phyloP scores from a whole-genome alignment of 2,329 filamentous ascomycete genomes.

The Chalaropsis ovoidea region DNA sequence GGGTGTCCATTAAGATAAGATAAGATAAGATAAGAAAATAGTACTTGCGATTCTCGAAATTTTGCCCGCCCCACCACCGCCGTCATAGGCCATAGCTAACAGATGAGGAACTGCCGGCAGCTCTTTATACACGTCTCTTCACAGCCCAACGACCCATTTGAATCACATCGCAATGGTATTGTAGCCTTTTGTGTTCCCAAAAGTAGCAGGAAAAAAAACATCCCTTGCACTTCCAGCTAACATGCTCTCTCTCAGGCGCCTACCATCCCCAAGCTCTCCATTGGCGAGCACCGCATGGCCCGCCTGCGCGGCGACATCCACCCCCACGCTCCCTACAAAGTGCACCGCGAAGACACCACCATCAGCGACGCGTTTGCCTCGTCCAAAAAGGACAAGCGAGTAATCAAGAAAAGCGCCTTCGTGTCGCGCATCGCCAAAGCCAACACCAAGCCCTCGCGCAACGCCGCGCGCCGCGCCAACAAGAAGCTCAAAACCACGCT shows the following conservation, averaged over 20 bases:
- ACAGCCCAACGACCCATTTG: neutral
- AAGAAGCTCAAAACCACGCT: slow-evolving; percentile 73
- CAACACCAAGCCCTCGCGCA: slow-evolving; percentile 48
- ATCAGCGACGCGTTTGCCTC: slow-evolving; percentile 52
- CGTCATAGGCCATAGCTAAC: slow-evolving; percentile 10
- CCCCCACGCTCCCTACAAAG: slow-evolving; percentile 43
- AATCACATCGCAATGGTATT: slow-evolving; percentile 16
- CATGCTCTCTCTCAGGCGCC: slow-evolving; percentile 25
- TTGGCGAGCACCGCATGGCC: slow-evolving; percentile 46
- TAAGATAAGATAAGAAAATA: slow-evolving; percentile 23
- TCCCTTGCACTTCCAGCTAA: neutral
- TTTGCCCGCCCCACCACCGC: slow-evolving; percentile 17
- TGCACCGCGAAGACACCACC: slow-evolving; percentile 42
- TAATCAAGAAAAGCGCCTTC: slow-evolving; percentile 71
- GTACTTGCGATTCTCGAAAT: neutral
- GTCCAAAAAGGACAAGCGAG: slow-evolving; percentile 73
- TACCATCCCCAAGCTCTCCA: slow-evolving; percentile 44
- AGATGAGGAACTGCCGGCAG: neutral
- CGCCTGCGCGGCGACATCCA: slow-evolving; percentile 42
- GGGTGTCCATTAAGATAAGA: slow-evolving; percentile 16
- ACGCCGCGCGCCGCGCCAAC: slow-evolving; percentile 45
- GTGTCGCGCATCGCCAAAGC: slow-evolving; percentile 64
- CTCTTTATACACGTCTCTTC: neutral
- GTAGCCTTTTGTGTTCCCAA: neutral
- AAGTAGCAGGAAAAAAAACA: neutral